Evolutionary conservation across 441 rosid species (phyloP), one percentile per base, ranked within the genome.

Genomic region (Mallotus japonicus): DNA sequence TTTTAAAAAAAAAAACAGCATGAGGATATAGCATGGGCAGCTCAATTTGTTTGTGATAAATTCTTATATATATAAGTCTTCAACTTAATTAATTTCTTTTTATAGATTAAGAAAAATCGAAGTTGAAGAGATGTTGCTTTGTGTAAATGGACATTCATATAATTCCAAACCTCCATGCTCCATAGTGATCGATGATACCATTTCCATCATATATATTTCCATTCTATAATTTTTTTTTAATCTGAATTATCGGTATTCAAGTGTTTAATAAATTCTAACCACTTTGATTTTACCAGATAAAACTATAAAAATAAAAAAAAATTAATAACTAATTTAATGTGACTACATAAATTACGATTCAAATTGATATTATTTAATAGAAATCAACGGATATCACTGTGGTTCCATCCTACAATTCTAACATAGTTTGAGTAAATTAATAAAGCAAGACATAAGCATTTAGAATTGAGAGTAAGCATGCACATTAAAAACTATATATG

Each of bases 401-500:
- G 0, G 28, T 24, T 24, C 2, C 28, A 24, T 24, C 28, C 28
- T 24, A 24, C 28, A 24, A 24, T 24, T 24, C 2, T 24, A 24
- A 24, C 28, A 24, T 24, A 24, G 28, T 24, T 24, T 24, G 28
- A 24, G 28, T 24, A 24, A 24, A 24, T 24, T 24, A 24, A 24
- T 24, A 6, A 42, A 42, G 46, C 46, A 42, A 42, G 8, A 8
- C 78, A 77, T 58, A 73, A 71, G 83, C 84, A 77, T 83, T 85
- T 83, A 77, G 37, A 68, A 62, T 67, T 64, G 24, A 6, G 67
- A 65, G 53, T 28, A 19, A 8, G 50, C 59, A 20, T 60, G 71
- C 16, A n/a, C 15, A 28, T 7, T 16, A 4, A 20, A 37, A 4
- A 6, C 13, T 24, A 24, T 24, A 24, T 24, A 24, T 2, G 28